These are phyloP conservation scores for Aegilops longissima DNA, from an alignment of 176 grass and related monocot genomes.

Conservation along the genomic window DNA sequence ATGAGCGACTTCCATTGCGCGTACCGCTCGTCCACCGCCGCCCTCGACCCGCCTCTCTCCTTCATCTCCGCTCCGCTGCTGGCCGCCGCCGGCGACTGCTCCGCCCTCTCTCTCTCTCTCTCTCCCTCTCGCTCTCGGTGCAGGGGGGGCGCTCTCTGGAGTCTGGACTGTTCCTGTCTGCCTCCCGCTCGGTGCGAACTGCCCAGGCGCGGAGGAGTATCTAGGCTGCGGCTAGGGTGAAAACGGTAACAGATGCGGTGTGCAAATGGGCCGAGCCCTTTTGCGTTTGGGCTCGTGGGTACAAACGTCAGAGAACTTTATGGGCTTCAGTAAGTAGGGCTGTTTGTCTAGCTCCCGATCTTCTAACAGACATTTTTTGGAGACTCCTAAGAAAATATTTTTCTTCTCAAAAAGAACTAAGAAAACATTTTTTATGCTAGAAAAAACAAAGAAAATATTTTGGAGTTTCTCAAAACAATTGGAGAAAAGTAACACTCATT, in stretches of 20 bases:
- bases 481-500: too few relatives aligned
- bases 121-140: constrained; percentile 21
- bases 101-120: constrained; percentile 8
- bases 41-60: constrained; percentile 50
- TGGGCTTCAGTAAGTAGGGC: neutral
- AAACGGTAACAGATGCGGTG: neutral
- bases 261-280: neutral
- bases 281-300: neutral
- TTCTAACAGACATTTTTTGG: neutral
- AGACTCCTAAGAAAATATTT: too few relatives aligned
- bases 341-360: neutral
- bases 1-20: constrained; percentile 87
- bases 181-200: neutral
- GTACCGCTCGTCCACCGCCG: constrained; percentile 77
- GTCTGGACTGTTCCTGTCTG: neutral
- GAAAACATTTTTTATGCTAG: too few relatives aligned
- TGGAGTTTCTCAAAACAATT: too few relatives aligned
- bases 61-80: constrained; percentile 35
- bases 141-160: constrained; percentile 16
- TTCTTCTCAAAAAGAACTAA: too few relatives aligned
- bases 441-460: too few relatives aligned
- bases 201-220: constrained; percentile 3
- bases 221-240: neutral
- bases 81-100: constrained; percentile 19
- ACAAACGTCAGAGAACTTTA: too few relatives aligned